These are phyloP conservation scores for Cucumis cinereus DNA, from an alignment of 306 rosid genomes.

Conservation along the genomic window DNA sequence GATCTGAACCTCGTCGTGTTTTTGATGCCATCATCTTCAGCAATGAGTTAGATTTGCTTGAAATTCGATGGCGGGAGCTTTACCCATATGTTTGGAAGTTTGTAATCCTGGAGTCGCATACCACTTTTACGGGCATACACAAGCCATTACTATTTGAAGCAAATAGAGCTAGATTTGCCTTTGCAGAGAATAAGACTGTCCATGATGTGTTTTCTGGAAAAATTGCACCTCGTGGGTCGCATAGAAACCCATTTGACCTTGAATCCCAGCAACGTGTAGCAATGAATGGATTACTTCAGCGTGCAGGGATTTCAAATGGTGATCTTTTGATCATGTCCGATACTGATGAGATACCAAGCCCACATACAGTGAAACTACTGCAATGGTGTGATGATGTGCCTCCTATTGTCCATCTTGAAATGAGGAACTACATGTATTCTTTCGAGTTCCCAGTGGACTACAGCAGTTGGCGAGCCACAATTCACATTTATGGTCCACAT, in stretches of 20 bases:
- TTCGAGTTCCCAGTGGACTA: slow-evolving; percentile 84
- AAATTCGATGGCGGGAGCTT: slow-evolving; percentile 78
- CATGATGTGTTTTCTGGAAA: slow-evolving; percentile 37
- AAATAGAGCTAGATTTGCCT: slow-evolving; percentile 40
- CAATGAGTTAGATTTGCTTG: slow-evolving; percentile 79
- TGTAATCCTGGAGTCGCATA: slow-evolving; percentile 60
- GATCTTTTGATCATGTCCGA: slow-evolving; percentile 74
- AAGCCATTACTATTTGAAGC: slow-evolving; percentile 48
- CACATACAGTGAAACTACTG: slow-evolving; percentile 57
- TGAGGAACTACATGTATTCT: slow-evolving; percentile 76
- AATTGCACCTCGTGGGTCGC: slow-evolving; percentile 26
- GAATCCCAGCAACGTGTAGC: slow-evolving; percentile 56
- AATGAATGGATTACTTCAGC: slow-evolving; percentile 45
- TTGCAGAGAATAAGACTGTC: slow-evolving; percentile 41
- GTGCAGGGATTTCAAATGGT: slow-evolving; percentile 47
- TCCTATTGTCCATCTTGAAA: slow-evolving; percentile 64
- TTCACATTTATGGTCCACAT: slow-evolving; percentile 38
- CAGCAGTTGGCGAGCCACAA: slow-evolving; percentile 83
- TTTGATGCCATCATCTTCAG: slow-evolving; percentile 79
- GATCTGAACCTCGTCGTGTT: slow-evolving; percentile 50
- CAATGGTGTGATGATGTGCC: slow-evolving; percentile 94
- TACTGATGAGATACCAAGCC: slow-evolving; percentile 84
- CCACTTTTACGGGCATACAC: slow-evolving; percentile 80
- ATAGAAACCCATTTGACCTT: slow-evolving; percentile 45
- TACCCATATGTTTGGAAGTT: slow-evolving; percentile 62